Evolutionary conservation across 1,139 yeast genomes (phyloP).

Genomic region (Komagataea norvegica): DNA sequence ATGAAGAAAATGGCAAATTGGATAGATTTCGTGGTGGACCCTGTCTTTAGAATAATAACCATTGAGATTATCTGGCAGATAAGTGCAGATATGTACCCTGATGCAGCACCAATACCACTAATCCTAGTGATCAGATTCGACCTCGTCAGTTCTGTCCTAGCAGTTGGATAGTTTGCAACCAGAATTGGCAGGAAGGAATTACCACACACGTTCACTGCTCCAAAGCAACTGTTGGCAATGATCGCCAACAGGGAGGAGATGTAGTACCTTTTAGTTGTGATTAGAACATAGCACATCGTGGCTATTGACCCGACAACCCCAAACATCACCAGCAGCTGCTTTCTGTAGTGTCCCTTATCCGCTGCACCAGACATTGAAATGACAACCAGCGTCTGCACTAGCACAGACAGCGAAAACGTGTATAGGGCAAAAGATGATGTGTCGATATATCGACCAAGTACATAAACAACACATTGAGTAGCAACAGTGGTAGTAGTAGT

Average conservation of each 20-base stretch:
- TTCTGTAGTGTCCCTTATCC: conserved; percentile 52
- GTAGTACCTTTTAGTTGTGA: conserved; percentile 45
- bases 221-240: conserved; percentile 60
- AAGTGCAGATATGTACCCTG: conserved; percentile 61
- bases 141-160: conserved; percentile 5
- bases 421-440: conserved; percentile 66
- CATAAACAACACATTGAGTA: conserved; percentile 41
- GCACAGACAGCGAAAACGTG: conserved; percentile 59
- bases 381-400: conserved; percentile 60
- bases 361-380: conserved; percentile 65
- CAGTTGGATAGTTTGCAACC: conserved; percentile 29
- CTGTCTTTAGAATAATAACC: conserved; percentile 40
- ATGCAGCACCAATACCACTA: conserved; percentile 62
- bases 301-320: conserved; percentile 51
- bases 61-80: conserved; percentile 56
- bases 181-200: conserved; percentile 61
- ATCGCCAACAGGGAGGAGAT: conserved; percentile 53
- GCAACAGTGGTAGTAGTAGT: no score
- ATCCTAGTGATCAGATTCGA: conserved; percentile 41
- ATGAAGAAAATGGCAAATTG: conserved; percentile 53
- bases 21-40: conserved; percentile 40
- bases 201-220: conserved; percentile 73
- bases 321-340: conserved; percentile 45
- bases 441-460: conserved; percentile 50
- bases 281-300: conserved; percentile 42